Percentiles rank a stretch among this genome's conserved stretches.
These are phyloP conservation scores for Chytriomyces sp. DNA, from an alignment of 192 early-diverging fungal genomes.

Conservation along the genomic window DNA sequence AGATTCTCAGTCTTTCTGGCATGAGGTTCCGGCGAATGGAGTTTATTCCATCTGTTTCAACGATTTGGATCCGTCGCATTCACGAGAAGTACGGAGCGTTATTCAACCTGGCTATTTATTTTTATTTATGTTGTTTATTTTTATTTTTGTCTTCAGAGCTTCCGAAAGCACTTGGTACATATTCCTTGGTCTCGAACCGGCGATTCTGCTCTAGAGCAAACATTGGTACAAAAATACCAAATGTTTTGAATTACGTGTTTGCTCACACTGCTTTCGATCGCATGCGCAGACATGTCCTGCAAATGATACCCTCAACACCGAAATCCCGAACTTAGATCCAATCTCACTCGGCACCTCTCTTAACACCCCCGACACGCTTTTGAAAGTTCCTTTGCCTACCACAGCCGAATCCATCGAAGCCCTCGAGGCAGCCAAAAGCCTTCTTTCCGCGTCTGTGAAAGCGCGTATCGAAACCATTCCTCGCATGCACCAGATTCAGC, in stretches of 20 bases:
- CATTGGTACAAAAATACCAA: too few species aligned
- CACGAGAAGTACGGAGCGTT: conserved; percentile 3
- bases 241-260: too few species aligned
- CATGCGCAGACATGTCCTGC: neutral
- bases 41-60: conserved; percentile 60
- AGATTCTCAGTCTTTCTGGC: conserved; percentile 53
- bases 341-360: neutral
- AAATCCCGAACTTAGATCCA: conserved; percentile 17
- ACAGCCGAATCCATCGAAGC: neutral
- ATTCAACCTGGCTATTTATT: neutral
- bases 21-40: conserved; percentile 79
- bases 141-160: neutral
- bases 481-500: neutral
- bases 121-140: neutral
- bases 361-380: neutral
- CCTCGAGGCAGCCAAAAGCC: neutral
- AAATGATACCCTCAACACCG: conserved; percentile 11
- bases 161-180: conserved; percentile 10
- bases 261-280: too few species aligned
- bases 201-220: too few species aligned
- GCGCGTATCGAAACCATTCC: conserved; percentile 19
- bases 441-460: conserved; percentile 9
- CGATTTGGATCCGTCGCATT: conserved; percentile 20
- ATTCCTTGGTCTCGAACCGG: conserved; percentile 6
- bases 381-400: conserved; percentile 12